Conservation (phyloP, 192 early-diverging fungal genomes). For the Podila horticola region DNA sequence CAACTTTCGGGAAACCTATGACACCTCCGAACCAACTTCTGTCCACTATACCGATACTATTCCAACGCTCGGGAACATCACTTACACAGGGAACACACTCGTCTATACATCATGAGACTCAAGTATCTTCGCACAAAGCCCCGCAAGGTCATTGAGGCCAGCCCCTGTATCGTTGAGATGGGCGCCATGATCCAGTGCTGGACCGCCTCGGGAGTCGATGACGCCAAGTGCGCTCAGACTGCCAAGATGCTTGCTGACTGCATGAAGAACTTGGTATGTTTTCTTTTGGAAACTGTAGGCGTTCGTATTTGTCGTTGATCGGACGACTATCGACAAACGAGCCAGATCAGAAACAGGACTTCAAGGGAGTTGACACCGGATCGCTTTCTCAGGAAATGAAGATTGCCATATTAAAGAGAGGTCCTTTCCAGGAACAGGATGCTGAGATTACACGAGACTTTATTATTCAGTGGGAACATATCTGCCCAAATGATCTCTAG, state of each 20-base stretch:
- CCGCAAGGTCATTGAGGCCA: conserved; percentile 62
- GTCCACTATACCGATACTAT: no score
- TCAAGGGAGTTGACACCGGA: no score
- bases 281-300: background rate
- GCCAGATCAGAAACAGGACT: no score
- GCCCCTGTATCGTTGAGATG: conserved; percentile 67
- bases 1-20: background rate
- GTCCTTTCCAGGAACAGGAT: no score
- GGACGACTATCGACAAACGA: no score
- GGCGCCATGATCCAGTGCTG: conserved; percentile 71
- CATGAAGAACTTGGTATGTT: conserved; percentile 66
- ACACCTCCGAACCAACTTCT: background rate
- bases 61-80: background rate
- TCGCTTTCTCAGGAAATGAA: no score
- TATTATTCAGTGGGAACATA: no score
- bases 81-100: background rate
- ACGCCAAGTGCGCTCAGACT: conserved; percentile 59
- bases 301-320: no score
- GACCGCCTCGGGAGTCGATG: conserved; percentile 63
- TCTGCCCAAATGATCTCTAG: no score
- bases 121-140: conserved; percentile 69
- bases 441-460: no score
- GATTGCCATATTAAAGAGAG: no score
- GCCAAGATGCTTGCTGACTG: conserved; percentile 63
- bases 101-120: conserved; percentile 58